Evolutionary conservation across 257 asterid genomes (phyloP), one percentile per base, ranked within the genome.

Genomic region (Przewalskia tangutica): DNA sequence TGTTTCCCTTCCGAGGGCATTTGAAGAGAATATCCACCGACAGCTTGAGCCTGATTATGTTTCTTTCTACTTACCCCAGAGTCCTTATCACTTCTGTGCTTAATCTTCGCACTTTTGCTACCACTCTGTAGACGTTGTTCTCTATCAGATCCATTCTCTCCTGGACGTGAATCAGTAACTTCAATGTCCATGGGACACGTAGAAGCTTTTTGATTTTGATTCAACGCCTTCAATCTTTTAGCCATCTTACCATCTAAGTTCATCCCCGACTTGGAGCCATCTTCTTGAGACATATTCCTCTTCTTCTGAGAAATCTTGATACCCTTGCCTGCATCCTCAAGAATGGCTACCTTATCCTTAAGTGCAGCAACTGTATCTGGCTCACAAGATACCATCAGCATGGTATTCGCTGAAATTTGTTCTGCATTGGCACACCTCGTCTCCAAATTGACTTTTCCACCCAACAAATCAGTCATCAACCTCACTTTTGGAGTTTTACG

Each of bases 391-490:
- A 80, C 83, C 75, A 60, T 68, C 17, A 83, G 75, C 67, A 56
- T 80, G 18, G 82, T 84, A 75, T 71, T 80, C 20, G 84, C 85
- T 7, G 89, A 81, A 23, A 84, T 40, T 13, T 63, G 62, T 79
- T 67, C 85, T 7, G 73, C 81, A 56, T 73, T 77, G 6, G 64
- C 82, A 81, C 17, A 44, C 58, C 60, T 86, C 17, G 12, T 54
- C 38, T 44, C 70, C 38, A 88, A 79, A 44, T 70, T 84, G 83
- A 20, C 86, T 78, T 86, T 85, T 36, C 77, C 90, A 78, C 73
- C 85, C 88, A 94, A 42, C 68, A 94, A 87, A 65, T 92, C 97
- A 48, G 91, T 85, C 85, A 92, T 78, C 82, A 86, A 89, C 11
- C 97, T 92, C 79, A 92, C 66, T 84, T 90, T 94, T 60, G 85